Base-by-base conservation (phyloP, 129 eudicot genomes). In the Pseudognaphalium luteoalbum region DNA sequence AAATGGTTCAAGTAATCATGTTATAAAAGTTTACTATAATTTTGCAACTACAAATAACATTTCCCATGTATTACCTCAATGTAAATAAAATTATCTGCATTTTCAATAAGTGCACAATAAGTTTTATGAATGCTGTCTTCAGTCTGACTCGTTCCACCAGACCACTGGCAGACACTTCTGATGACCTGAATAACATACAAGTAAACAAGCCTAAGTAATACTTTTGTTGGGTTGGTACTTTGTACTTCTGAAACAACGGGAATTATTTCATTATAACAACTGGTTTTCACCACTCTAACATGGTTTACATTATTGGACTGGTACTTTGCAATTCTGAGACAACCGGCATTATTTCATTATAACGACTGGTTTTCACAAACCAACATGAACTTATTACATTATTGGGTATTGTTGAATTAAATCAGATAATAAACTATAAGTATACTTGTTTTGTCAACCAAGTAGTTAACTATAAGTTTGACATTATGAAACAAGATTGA, bases 51-150 rank as follows among this genome's bases (percentile, higher is more conserved):
- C 16, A 57, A 6, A 21, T 34, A 57, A 69, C 16, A 71, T 17
- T 21, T 62, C 66, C 62, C 47, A 44, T 42, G 66, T 28, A 39
- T 79, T 85, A 91, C 98, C 98, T 94, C 99, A 60, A 94, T 91
- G 87, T 91, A 94, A 32, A 94, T 69, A 61, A 89, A 94, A 72
- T 89, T 88, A 83, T 94, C 96, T 39, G 99, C 96, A 37, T 91
- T 84, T 80, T 94, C 96, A 76, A 94, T 94, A 61, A 94, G 91
- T 69, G 90, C 76, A 83, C 96, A 91, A 76, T 94, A 91, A 68
- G 99, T 96, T 81, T 78, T 89, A 74, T 91, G 97, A 83, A 94
- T 94, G 88, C 99, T 94, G 83, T 94, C 97, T 87, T 94, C 99
- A 56, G 88, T 90, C 86, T 87, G 96, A 71, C 89, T 89, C 56